A percentile compares a stretch with the other conserved stretches of the same genome.
Evolutionary conservation across 495 filamentous ascomycete species (phyloP).

Genomic region (Tuber magnatum): DNA sequence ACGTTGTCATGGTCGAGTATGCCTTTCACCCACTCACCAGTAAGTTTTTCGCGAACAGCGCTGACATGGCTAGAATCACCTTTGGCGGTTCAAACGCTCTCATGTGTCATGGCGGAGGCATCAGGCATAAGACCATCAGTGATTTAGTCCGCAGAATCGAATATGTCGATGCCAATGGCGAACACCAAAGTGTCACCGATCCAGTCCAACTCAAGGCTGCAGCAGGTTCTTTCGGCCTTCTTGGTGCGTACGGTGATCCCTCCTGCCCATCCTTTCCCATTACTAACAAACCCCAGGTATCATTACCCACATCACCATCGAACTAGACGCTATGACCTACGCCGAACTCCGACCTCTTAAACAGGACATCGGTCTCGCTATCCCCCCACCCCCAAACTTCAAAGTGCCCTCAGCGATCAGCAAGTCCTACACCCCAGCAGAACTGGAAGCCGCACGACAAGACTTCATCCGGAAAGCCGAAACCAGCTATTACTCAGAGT

Average conservation of each 20-base stretch:
- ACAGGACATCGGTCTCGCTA: constrained; percentile 45
- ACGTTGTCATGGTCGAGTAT: constrained; percentile 51
- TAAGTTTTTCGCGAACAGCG: background rate
- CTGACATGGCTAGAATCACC: constrained; percentile 44
- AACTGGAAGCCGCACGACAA: constrained; percentile 38
- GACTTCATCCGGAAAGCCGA: constrained; percentile 44
- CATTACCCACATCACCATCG: constrained; percentile 51
- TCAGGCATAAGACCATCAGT: constrained; percentile 45
- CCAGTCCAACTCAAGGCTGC: constrained; percentile 45
- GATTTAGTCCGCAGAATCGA: constrained; percentile 49
- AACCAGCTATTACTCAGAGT: constrained; percentile 49
- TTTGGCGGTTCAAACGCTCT: constrained; percentile 49
- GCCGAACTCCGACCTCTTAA: constrained; percentile 47
- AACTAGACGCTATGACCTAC: constrained; percentile 50
- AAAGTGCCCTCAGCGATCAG: constrained; percentile 46
- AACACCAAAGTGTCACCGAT: constrained; percentile 45
- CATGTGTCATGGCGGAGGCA: constrained; percentile 51
- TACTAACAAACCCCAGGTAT: constrained; percentile 31
- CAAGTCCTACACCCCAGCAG: constrained; percentile 36
- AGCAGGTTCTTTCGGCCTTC: constrained; percentile 49
- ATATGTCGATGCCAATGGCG: constrained; percentile 50
- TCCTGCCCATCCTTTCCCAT: background rate
- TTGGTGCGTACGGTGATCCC: constrained; percentile 37
- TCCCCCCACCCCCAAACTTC: constrained; percentile 45
- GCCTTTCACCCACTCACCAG: background rate